Base-by-base conservation (phyloP, 208 protist genomes). In the Wallacemonas sp. region DNA sequence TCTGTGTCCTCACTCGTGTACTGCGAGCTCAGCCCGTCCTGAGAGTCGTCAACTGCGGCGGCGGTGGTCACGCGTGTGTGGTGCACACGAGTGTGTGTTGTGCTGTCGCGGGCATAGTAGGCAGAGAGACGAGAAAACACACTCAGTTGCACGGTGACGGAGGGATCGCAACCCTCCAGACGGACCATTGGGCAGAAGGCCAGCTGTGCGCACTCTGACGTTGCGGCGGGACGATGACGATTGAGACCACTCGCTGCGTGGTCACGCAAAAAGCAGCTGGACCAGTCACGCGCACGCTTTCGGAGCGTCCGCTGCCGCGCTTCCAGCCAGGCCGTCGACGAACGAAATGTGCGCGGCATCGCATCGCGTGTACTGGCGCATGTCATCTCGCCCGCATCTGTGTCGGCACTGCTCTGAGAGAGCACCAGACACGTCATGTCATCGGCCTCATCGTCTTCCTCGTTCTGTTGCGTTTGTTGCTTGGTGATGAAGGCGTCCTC, bases 251-350 rank as follows among this genome's bases (percentile, higher is more conserved):
- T n/a, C n/a, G n/a, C n/a, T n/a, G n/a, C n/a, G n/a, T n/a, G n/a
- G n/a, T n/a, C n/a, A n/a, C n/a, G n/a, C n/a, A n/a, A n/a, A n/a
- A n/a, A n/a, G n/a, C n/a, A n/a, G n/a, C n/a, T n/a, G n/a, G 52
- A 43, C 52, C 52, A 58, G 30, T 17, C 5, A 30, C 52, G 52
- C 17, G 52, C 0, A 4, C 52, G 52, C 52, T 58, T 58, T 9
- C 52, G 29, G 52, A 39, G 52, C 16, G n/a, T 9, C 17, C n/a
- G 52, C 12, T 39, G 30, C 8, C 23, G 30, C 30, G 14, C 52
- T 12, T 6, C 5, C 26, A 58, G n/a, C 52, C 52, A 39, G 12
- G 26, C 5, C 14, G 32, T 58, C 2, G 17, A 33, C 43, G 19
- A 6, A 4, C 5, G 43, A 4, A 23, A 4, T 24, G 43, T 47